Evolutionary conservation across 176 grass and related monocot species (phyloP).

Genomic region (barley (Hordeum vulgare)): MorexV3_pseudomolecules_assembly NC_058520.1:532414186-532414685

Average conservation of each 20-base stretch:
- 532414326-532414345: background rate
- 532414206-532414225: background rate
- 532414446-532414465: background rate
- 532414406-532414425: background rate
- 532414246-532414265: background rate
- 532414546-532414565: background rate
- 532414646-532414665: constrained; percentile 8
- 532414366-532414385: background rate
- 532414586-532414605: constrained; percentile 20
- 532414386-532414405: background rate
- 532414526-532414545: background rate
- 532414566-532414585: background rate
- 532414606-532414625: constrained; percentile 23
- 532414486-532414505: background rate
- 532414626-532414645: constrained; percentile 15
- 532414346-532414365: background rate
- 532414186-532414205: background rate
- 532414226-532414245: background rate
- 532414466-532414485: background rate
- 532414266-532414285: background rate
- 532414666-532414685: constrained; percentile 1
- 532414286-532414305: background rate
- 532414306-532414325: background rate
- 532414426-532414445: too few relatives aligned
- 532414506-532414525: background rate